Evolutionary conservation across 1,284 basidiomycete genomes (phyloP), one percentile per base, ranked within the genome.

Genomic region (Ceratobasidium sp.): DNA sequence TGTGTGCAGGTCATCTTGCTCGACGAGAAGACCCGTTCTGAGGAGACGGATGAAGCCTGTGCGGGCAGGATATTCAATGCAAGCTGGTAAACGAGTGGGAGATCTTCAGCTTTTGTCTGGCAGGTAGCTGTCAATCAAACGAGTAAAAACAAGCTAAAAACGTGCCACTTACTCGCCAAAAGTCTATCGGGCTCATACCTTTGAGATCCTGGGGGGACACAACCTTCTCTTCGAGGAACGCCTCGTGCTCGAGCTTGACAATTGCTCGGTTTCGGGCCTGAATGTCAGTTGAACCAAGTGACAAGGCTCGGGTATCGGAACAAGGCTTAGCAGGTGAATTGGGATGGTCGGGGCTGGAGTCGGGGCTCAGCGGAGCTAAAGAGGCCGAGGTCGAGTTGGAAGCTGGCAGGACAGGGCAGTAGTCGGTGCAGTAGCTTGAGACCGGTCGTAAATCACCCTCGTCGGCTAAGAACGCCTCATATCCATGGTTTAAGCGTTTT

Each of bases 11-110:
- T 64, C 34, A 64, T 40, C 37, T 64, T 68, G 44, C 66, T 68
- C 11, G 71, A 74, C 13, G 71, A 74, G 44, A 74, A 74, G 9
- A 74, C 71, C n/a, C 71, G 54, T n/a, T 74, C 71, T 2, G 56
- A 74, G 6, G 71, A 61, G 7, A 74, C 71, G 19, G 71, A 56
- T 4, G 71, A 74, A 44, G 71, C 71, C 29, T 74, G 71, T 11
- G 59, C 59, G 22, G 71, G 71, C 37, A 74, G 57, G n/a, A 46
- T 15, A 46, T 74, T 43, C 8, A 74, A 37, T 74, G 71, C 71
- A 4, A 74, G 34, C 25, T 65, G 54, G 46, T 43, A 74, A 19
- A 65, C 29, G 4, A 49, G 56, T 19, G 57, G 71, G 19, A 61
- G 59, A 9, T 61, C 61, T 11, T 17, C 17, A 5, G 56, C 11